Percentiles rank a stretch among this genome's conserved stretches.
Evolutionary conservation across 2,329 filamentous ascomycete species (phyloP).

Genomic region (Colletotrichum tropicicola): DNA sequence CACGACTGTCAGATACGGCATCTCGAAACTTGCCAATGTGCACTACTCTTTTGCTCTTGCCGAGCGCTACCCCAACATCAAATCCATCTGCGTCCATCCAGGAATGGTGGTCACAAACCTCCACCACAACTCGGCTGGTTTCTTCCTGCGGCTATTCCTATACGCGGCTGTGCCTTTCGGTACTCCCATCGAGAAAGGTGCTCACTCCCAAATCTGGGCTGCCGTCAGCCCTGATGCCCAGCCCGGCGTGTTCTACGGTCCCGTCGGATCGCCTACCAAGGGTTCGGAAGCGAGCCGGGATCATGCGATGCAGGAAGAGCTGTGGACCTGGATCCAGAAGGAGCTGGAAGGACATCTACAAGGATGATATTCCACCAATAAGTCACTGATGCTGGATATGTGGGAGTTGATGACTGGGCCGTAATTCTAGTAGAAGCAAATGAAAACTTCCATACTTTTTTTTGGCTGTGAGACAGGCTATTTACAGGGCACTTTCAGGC

Average conservation of each 20-base stretch:
- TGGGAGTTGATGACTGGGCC: too few relatives aligned
- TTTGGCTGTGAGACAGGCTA: too few relatives aligned
- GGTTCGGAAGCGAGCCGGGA: slow-evolving; percentile 31
- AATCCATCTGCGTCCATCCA: slow-evolving; percentile 37
- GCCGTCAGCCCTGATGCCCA: slow-evolving; percentile 42
- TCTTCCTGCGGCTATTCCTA: not conserved
- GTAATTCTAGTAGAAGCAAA: too few relatives aligned
- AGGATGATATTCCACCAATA: too few relatives aligned
- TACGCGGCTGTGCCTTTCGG: not conserved
- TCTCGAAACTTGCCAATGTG: slow-evolving; percentile 43
- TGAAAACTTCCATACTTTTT: too few relatives aligned
- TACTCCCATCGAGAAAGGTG: slow-evolving; percentile 38
- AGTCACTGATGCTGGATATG: too few relatives aligned
- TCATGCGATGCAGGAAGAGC: slow-evolving; percentile 38
- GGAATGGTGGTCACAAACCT: slow-evolving; percentile 40
- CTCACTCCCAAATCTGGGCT: slow-evolving; percentile 54
- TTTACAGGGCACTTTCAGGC: too few relatives aligned
- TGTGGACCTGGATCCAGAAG: slow-evolving; percentile 49
- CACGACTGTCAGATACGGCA: slow-evolving; percentile 36
- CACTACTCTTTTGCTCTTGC: slow-evolving; percentile 40
- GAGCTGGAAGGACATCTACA: slow-evolving; percentile 11
- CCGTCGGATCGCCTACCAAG: slow-evolving; percentile 43
- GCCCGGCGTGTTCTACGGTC: slow-evolving; percentile 44
- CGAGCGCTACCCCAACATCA: slow-evolving; percentile 34
- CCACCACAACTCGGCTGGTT: not conserved